Conservation (phyloP, 2,329 filamentous ascomycete genomes). For the Macrophomina pseudophaseolina region DNA sequence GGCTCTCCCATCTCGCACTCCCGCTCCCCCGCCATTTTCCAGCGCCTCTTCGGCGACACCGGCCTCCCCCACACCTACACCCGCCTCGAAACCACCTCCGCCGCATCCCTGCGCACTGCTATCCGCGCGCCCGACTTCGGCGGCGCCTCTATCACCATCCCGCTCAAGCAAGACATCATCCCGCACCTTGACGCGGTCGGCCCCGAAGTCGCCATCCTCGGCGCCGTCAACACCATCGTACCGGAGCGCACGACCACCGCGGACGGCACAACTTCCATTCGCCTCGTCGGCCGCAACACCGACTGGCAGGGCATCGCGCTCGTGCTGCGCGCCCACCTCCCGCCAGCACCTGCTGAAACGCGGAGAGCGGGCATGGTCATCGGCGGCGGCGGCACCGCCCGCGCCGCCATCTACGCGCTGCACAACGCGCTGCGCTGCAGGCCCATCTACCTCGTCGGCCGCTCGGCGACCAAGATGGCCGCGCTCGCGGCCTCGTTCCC, state of each 20-base stretch:
- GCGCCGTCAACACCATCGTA: slow-evolving; percentile 95
- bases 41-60: slow-evolving; percentile 74
- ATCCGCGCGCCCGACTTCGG: slow-evolving; percentile 79
- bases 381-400: slow-evolving; percentile 88
- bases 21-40: slow-evolving; percentile 87
- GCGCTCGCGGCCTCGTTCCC: slow-evolving; percentile 76
- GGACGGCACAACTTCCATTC: slow-evolving; percentile 50
- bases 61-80: slow-evolving; percentile 85
- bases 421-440: slow-evolving; percentile 76
- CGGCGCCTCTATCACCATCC: slow-evolving; percentile 94
- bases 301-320: slow-evolving; percentile 94
- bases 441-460: slow-evolving; percentile 86
- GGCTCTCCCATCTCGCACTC: slow-evolving; percentile 83
- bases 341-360: slow-evolving; percentile 27
- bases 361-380: slow-evolving; percentile 70
- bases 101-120: slow-evolving; percentile 62
- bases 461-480: slow-evolving; percentile 71
- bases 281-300: slow-evolving; percentile 88
- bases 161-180: slow-evolving; percentile 89
- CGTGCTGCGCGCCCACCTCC: slow-evolving; percentile 60
- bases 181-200: slow-evolving; percentile 79
- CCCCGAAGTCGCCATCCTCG: slow-evolving; percentile 78
- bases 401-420: slow-evolving; percentile 88
- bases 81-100: slow-evolving; percentile 73
- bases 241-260: slow-evolving; percentile 53